Conservation (phyloP, 305 asterid species). For the Ruellia speciosa region DNA sequence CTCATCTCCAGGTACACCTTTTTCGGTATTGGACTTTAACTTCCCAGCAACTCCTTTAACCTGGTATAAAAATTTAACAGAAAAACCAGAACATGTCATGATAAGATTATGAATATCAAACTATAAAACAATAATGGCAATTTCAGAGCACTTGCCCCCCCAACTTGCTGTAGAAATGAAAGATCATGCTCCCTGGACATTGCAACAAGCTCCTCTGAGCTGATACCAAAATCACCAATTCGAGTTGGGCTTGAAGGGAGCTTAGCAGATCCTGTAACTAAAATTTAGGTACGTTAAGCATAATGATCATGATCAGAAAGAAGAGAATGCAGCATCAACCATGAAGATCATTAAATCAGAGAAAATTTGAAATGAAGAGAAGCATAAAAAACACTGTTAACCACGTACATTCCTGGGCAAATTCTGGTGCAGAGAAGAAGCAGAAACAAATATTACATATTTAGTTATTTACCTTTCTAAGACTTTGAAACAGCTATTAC, state of each 20-base stretch:
- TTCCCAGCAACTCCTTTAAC: constrained; percentile 55
- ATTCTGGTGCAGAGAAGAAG: not conserved
- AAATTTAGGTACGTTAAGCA: constrained; percentile 14
- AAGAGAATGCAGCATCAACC: not conserved
- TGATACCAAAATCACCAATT: constrained; percentile 60
- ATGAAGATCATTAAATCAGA: too few relatives aligned
- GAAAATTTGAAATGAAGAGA: not conserved
- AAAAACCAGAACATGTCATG: constrained; percentile 5
- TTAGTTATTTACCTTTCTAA: too few relatives aligned
- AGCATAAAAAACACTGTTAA: not conserved
- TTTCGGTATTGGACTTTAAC: constrained; percentile 52
- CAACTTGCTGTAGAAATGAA: constrained; percentile 50
- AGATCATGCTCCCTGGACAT: constrained; percentile 59
- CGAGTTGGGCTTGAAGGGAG: constrained; percentile 31
- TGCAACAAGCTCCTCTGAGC: constrained; percentile 62
- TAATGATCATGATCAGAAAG: constrained; percentile 10
- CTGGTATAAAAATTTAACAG: constrained; percentile 30
- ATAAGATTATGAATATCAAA: not conserved
- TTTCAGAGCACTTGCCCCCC: constrained; percentile 69
- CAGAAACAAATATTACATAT: not conserved
- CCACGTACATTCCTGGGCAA: too few relatives aligned
- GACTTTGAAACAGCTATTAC: too few relatives aligned
- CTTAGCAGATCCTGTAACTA: constrained; percentile 44
- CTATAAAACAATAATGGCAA: constrained; percentile 10
- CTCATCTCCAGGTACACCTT: constrained; percentile 69